Evolutionary conservation across 2,329 filamentous ascomycete genomes (phyloP).

Genomic region (Aspergillus luchuensis): DNA sequence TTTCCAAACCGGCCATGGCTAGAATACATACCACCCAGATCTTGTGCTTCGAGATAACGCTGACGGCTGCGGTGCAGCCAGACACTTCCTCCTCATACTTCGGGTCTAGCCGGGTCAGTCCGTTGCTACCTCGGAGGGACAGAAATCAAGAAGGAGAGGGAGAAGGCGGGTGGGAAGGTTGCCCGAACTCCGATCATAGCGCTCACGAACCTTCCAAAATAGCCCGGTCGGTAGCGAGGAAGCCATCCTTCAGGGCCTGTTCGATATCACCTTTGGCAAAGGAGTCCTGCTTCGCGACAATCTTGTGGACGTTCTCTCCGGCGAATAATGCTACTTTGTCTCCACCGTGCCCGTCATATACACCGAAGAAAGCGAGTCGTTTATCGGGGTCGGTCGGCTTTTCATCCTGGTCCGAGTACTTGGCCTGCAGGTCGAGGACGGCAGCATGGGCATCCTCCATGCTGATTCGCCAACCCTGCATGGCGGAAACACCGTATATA

Average conservation of each 20-base stretch:
- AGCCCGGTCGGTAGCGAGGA: conserved; percentile 91
- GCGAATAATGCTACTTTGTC: conserved; percentile 94
- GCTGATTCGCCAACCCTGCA: conserved; percentile 99
- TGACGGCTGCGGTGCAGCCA: conserved; percentile 92
- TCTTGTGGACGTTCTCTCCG: conserved; percentile 89
- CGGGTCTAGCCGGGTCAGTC: conserved; percentile 65
- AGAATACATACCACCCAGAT: conserved; percentile 81
- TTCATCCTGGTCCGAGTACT: conserved; percentile 52
- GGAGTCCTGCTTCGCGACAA: conserved; percentile 89
- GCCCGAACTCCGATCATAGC: background rate
- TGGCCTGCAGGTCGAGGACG: conserved; percentile 79
- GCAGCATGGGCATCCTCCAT: conserved; percentile 97
- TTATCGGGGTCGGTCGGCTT: conserved; percentile 66
- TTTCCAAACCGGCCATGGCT: background rate
- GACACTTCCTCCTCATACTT: conserved; percentile 98
- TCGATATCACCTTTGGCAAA: conserved; percentile 91
- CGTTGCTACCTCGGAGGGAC: background rate
- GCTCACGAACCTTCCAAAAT: conserved; percentile 80
- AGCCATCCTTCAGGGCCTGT: conserved; percentile 95
- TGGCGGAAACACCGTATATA: conserved; percentile 91
- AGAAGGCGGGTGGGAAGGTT: background rate
- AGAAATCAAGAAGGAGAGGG: background rate
- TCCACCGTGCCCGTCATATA: conserved; percentile 96
- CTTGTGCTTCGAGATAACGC: conserved; percentile 84
- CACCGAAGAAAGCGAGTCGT: conserved; percentile 91